These are phyloP conservation scores for Crucihimalaya himalaica DNA, from an alignment of 345 rosid genomes.

Conservation along the genomic window DNA sequence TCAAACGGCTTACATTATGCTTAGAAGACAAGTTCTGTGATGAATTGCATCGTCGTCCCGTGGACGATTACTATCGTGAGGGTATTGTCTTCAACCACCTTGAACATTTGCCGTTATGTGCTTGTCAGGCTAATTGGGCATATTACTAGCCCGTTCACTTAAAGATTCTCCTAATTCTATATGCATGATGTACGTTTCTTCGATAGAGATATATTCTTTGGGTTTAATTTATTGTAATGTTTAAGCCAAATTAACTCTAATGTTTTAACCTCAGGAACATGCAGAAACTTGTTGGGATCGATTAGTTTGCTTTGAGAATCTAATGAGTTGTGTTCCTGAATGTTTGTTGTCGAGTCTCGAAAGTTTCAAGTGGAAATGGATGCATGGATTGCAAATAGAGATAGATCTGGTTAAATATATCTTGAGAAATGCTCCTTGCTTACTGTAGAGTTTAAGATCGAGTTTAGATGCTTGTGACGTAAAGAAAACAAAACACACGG, in stretches of 20 bases:
- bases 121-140: background rate
- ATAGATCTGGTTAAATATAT: slow-evolving; percentile 4
- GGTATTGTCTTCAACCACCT: background rate
- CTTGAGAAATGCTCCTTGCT: background rate
- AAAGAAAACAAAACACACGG: no score
- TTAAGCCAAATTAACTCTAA: background rate
- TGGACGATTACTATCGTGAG: background rate
- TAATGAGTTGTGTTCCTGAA: background rate
- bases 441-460: no score
- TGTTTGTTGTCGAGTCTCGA: slow-evolving; percentile 11
- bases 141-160: slow-evolving; percentile 3
- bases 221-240: background rate
- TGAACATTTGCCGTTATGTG: background rate
- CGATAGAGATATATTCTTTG: background rate
- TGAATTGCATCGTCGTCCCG: no score
- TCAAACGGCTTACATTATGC: slow-evolving; percentile 5
- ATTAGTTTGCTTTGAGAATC: background rate
- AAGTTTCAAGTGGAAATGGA: slow-evolving; percentile 11
- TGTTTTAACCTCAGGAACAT: background rate
- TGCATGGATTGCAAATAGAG: background rate
- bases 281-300: background rate
- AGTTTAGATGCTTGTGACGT: no score
- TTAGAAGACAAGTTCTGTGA: no score
- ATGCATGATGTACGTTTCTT: slow-evolving; percentile 5
- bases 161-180: background rate